Base-by-base conservation (phyloP, 108 stramenopile species). In the Fragilaria radians region DNA sequence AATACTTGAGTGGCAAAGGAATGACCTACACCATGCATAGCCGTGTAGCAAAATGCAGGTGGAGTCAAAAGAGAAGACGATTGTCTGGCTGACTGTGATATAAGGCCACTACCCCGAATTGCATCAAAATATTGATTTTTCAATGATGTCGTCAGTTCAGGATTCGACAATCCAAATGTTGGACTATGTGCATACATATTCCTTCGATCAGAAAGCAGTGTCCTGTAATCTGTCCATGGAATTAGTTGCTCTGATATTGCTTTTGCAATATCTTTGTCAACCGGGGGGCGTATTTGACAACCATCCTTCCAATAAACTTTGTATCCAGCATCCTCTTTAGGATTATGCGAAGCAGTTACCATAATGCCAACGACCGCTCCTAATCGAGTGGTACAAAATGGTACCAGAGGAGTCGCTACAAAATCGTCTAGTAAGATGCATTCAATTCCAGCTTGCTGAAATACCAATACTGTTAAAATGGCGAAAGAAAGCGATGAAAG, bases 261-360 rank as follows among this genome's bases (percentile, higher is more conserved):
- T 25, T 28, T 47, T n/a, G 96, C 86, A 55, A 97, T 99, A 25
- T 76, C 82, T 47, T 60, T 58, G 64, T 99, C 98, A 46, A 91
- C 67, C 0, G 98, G 96, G 34, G 95, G 67, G 53, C 93, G 87
- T 29, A 99, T 96, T 69, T 99, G 98, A 67, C 91, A 89, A 7
- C 83, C 98, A 72, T 97, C 86, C 1, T 52, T 77, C 86, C 95
- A 96, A 77, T 97, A 99, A 0, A 99, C 91, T 67, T 99, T 99
- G 77, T 93, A 96, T 3, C 98, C 98, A 71, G 90, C 71, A 72
- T 99, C 98, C 26, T 77, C 67, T 56, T 93, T 95, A 0, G 98
- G 98, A 79, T 99, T 99, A 79, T 99, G 98, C n/a, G 88, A 90
- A 0, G 96, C 96, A 2, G 98, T 99, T 2, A 97, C 88, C 98